Base-by-base conservation (phyloP, 768 basidiomycete genomes). In the Rickenella mellea region DNA sequence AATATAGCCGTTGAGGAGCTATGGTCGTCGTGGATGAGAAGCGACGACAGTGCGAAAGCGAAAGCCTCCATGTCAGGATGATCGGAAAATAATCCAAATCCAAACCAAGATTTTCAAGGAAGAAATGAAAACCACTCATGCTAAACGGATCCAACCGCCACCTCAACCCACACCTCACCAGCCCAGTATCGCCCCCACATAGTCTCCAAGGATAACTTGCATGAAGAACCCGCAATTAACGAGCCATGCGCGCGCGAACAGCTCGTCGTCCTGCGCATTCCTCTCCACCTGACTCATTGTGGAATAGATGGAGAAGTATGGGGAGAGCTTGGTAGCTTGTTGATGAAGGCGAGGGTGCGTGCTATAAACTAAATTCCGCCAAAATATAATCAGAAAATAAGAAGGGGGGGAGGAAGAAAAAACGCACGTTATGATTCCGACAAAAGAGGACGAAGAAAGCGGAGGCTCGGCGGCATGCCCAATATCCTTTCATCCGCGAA, bases 351-450 rank as follows among this genome's bases (percentile, higher is more conserved):
- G 22, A 88, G 63, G 51, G 71, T 80, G 41, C 79, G 64, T 0
- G 83, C 83, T 37, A 85, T 72, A 52, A 70, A 87, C 83, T 90
- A 45, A n/a, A n/a, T 15, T n/a, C n/a, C n/a, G n/a, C n/a, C n/a
- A n/a, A n/a, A n/a, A n/a, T 42, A 25, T 42, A 12, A 31, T 55
- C 6, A 17, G 52, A 48, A 39, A 30, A n/a, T n/a, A 5, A 20
- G 36, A n/a, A 14, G 6, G 24, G 41, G 42, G 29, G 33, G 24
- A 19, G 27, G 15, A 14, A 41, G 15, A 31, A 17, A 40, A 21
- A 22, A 64, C 74, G 12, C 38, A 81, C 82, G 45, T 83, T 88
- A 46, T 87, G 84, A 48, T 87, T 86, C 31, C 85, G 73, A 47
- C 63, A 72, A 39, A 90, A 63, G 12, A 90, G 59, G 32, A 89